Percentiles rank a stretch among this genome's conserved stretches.
Conservation (phyloP, 164 flowering plant species). For the Santalum album region DNA sequence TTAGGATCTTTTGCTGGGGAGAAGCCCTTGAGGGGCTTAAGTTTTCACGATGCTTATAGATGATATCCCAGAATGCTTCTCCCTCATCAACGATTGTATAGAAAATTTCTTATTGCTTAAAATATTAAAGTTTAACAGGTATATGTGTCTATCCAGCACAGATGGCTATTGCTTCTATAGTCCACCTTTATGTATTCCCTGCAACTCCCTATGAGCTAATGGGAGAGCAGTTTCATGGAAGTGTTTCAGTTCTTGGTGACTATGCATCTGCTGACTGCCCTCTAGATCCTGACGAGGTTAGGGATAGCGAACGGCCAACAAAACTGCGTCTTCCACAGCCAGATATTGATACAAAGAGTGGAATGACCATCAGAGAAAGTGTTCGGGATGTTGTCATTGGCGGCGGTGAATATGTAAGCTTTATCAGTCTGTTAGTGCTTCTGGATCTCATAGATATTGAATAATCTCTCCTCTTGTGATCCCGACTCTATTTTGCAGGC, state of each 20-base stretch:
- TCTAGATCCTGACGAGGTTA: conserved; percentile 89
- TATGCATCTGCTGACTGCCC: conserved; percentile 86
- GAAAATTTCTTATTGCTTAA: not conserved
- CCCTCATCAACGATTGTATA: no score
- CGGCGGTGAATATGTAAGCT: conserved; percentile 83
- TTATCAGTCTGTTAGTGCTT: not conserved
- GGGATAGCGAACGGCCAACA: conserved; percentile 95
- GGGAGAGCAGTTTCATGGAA: conserved; percentile 70
- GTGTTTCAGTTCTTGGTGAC: conserved; percentile 86
- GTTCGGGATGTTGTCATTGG: conserved; percentile 87
- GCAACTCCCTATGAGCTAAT: conserved; percentile 80
- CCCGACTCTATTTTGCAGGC: not conserved
- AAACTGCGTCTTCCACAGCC: conserved; percentile 83
- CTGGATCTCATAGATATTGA: not conserved
- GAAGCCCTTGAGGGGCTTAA: no score
- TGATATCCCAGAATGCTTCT: no score
- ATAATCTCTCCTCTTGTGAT: not conserved
- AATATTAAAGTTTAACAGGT: not conserved
- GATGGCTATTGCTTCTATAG: conserved; percentile 93
- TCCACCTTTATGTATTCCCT: conserved; percentile 92
- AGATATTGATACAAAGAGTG: conserved; percentile 44
- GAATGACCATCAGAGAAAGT: conserved; percentile 82
- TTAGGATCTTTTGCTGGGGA: no score
- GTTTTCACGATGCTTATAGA: no score
- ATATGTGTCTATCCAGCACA: conserved; percentile 68